Evolutionary conservation across 2,329 filamentous ascomycete genomes (phyloP).

Genomic region (Cadophora malorum): DNA sequence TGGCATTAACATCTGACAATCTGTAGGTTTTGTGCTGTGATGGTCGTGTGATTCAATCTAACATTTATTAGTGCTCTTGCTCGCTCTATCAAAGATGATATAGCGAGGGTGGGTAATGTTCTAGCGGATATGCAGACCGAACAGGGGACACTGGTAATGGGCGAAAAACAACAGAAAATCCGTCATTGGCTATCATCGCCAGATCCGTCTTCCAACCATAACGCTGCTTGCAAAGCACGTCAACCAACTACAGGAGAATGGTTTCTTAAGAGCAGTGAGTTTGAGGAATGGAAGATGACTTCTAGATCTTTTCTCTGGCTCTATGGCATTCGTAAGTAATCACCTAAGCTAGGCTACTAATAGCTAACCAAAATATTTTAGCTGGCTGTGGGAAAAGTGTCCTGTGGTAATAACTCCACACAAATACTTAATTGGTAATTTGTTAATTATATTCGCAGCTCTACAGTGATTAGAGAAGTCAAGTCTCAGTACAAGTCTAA

Average conservation of each 20-base stretch:
- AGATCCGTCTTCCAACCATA: constrained; percentile 47
- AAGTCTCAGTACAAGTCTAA: constrained; percentile 27
- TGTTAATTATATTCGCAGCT: constrained; percentile 22
- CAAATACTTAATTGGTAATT: constrained; percentile 3
- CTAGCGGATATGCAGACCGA: neutral
- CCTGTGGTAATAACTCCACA: constrained; percentile 20
- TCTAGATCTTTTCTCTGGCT: constrained; percentile 48
- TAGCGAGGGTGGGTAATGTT: constrained; percentile 7
- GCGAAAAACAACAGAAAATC: constrained; percentile 18
- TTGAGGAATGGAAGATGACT: constrained; percentile 44
- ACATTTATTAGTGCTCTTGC: constrained; percentile 13
- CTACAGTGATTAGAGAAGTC: constrained; percentile 33
- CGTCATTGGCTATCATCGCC: constrained; percentile 32
- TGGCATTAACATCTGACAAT: constrained; percentile 20
- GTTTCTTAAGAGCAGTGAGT: constrained; percentile 45
- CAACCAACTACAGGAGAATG: constrained; percentile 46
- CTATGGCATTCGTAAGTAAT: constrained; percentile 44
- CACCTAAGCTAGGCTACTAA: constrained; percentile 10
- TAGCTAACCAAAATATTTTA: constrained; percentile 24
- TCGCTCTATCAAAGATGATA: constrained; percentile 22
- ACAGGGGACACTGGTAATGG: neutral
- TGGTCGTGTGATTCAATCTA: constrained; percentile 20
- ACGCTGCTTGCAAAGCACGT: constrained; percentile 39
- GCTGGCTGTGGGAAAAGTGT: constrained; percentile 50
- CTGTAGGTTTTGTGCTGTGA: constrained; percentile 1